Base-by-base conservation (phyloP, 805 yeast species). In the Cyberlindnera xylosilytica region DNA sequence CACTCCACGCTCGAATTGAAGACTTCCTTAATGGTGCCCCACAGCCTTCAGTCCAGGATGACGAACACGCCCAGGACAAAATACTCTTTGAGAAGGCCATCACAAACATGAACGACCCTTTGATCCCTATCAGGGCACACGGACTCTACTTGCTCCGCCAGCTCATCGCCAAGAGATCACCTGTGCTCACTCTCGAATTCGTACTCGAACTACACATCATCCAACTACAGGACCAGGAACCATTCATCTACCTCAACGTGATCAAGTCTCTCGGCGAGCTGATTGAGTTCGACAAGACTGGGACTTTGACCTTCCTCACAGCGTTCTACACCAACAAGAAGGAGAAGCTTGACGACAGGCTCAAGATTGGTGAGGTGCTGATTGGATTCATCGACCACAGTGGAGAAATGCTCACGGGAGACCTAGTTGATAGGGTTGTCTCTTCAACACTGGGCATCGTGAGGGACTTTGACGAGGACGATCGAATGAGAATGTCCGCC, bases 121-220 rank as follows among this genome's bases (percentile, higher is more conserved):
- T 84, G 33, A 81, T 86, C 3, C 96, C 98, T 0, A 76, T 91
- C 2, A 70, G 89, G 41, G 98, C 95, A 0, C 89, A 86, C 61
- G 98, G 98, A 0, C 64, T 93, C 8, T 76, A 75, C 48, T 61
- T 81, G 19, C 61, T 91, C 23, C 68, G 87, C 22, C 70, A 73
- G 42, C 66, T 88, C 33, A 69, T 78, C 6, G 70, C 65, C 32
- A 63, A 60, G 23, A 68, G 68, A 27, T 76, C 86, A n/a, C 58
- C 67, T 1, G 78, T 76, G 0, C 58, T 87, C 12, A 56, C 73
- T 0, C 37, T 75, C 9, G 76, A 73, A 4, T 73, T 76, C 40
- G 91, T 76, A 0, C 61, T 87, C 22, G 70, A 76, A 15, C 61
- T 87, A 12, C 87, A 85, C 57, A 54, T 85, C 15, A 64, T 70